Conservation (phyloP, 192 early-diverging fungal species). For the Funneliformis mosseae region DNA sequence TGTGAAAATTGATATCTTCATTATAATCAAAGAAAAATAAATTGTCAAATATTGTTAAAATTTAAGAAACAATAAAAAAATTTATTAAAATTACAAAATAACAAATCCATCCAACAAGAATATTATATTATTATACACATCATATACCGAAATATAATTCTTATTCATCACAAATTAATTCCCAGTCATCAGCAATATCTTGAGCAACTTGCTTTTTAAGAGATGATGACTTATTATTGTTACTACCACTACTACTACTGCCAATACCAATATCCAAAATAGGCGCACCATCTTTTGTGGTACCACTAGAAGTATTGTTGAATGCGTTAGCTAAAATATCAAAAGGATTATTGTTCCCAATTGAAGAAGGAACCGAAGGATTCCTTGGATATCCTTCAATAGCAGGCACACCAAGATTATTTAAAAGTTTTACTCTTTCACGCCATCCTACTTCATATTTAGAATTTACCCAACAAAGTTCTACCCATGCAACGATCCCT, state of each 20-base stretch:
- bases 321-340: background rate
- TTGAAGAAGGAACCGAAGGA: background rate
- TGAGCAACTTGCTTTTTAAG: background rate
- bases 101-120: too few relatives aligned
- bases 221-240: background rate
- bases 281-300: background rate
- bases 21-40: too few relatives aligned
- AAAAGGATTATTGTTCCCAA: constrained; percentile 11
- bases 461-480: constrained; percentile 61
- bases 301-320: background rate
- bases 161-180: constrained; percentile 20
- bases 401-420: background rate
- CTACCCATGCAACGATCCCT: constrained; percentile 43
- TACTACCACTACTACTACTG: background rate
- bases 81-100: too few relatives aligned
- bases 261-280: background rate
- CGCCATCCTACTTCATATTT: constrained; percentile 52
- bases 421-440: constrained; percentile 7
- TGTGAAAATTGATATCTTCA: too few relatives aligned
- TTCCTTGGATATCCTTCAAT: background rate
- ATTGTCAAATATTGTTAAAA: too few relatives aligned
- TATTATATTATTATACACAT: too few relatives aligned
- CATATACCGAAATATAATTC: too few relatives aligned
- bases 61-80: too few relatives aligned
- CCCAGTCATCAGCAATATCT: constrained; percentile 28